Evolutionary conservation across 2,329 filamentous ascomycete species (phyloP), one percentile per base, ranked within the genome.

Genomic region (Fusarium drepaniforme): DNA sequence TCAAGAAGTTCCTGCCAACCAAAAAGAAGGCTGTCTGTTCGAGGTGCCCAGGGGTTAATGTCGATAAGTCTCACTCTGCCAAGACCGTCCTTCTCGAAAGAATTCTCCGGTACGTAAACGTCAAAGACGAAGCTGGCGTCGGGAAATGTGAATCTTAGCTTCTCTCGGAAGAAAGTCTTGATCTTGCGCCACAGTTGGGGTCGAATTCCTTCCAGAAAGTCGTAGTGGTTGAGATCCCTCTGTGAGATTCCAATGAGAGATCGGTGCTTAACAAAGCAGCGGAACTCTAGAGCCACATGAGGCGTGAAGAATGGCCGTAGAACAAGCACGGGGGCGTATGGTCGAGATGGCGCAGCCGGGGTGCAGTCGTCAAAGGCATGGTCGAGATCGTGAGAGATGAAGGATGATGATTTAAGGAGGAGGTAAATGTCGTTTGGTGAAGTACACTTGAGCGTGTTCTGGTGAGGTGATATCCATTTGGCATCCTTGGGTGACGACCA

Each of bases 401-500:
- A 98, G 79, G 96, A 96, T 30, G 95, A 98, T 79, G 93, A 96
- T 85, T 99, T 99, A 16, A 99, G 89, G 1, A 99, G 89, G 18
- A 98, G 89, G 81, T 98, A 99, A 53, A 99, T 91, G 80, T 99
- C 97, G 81, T 97, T 97, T 4, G 97, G 91, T 1, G 91, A 92
- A 5, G 91, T 92, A 84, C 97, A 99, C 83, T 97, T 95, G 85
- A 98, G 93, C 57, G 94, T 97, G 83, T 99, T 99, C 78, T 92
- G 84, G 88, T 96, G 82, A 84, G 84, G 92, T 84, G 89, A 91
- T 83, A 99, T 98, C 93, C 95, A 98, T 25, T 94, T 94, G 11
- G 97, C 97, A 81, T 99, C 97, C 83, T 98, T 98, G 5, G 97
- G 97, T 5, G 95, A 93, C 8, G 96, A 98, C 97, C 97, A 99